Percentiles rank a stretch among this genome's conserved stretches.
Conservation (phyloP, 2,329 filamentous ascomycete genomes). For the Thielaviopsis populi region DNA sequence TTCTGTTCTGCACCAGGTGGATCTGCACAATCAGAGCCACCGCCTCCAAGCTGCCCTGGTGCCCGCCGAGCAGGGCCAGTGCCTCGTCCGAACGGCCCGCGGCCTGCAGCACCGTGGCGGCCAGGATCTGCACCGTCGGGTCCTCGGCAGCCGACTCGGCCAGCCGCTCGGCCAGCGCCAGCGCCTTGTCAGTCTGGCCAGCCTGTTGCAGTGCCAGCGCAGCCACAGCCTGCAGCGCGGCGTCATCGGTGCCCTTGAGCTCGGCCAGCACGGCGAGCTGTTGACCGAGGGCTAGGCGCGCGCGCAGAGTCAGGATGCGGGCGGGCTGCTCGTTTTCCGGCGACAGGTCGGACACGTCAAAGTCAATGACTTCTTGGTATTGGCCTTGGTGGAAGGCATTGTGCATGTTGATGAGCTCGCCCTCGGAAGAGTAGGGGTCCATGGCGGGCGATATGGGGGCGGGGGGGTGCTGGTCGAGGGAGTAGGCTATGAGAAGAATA, state of each 20-base stretch:
- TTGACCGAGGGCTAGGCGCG: conserved; percentile 70
- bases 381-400: conserved; percentile 65
- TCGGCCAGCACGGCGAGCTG: conserved; percentile 56
- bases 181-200: conserved; percentile 47
- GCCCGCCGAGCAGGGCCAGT: conserved; percentile 59
- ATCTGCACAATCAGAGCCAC: conserved; percentile 86
- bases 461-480: conserved; percentile 16
- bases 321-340: conserved; percentile 62
- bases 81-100: conserved; percentile 77
- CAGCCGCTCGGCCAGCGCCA: conserved; percentile 50
- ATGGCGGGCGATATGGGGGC: conserved; percentile 29
- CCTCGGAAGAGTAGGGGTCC: conserved; percentile 57
- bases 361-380: conserved; percentile 74
- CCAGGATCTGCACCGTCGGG: conserved; percentile 62
- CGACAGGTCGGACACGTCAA: conserved; percentile 67
- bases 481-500: background rate
- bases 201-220: conserved; percentile 54
- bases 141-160: conserved; percentile 56
- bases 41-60: conserved; percentile 68
- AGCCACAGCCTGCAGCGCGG: conserved; percentile 62
- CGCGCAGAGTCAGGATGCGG: conserved; percentile 63
- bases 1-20: conserved; percentile 78
- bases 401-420: conserved; percentile 57
- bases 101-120: conserved; percentile 66
- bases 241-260: conserved; percentile 42